Conservation (phyloP, 1,139 yeast genomes). For the Williopsis jadinii region DNA sequence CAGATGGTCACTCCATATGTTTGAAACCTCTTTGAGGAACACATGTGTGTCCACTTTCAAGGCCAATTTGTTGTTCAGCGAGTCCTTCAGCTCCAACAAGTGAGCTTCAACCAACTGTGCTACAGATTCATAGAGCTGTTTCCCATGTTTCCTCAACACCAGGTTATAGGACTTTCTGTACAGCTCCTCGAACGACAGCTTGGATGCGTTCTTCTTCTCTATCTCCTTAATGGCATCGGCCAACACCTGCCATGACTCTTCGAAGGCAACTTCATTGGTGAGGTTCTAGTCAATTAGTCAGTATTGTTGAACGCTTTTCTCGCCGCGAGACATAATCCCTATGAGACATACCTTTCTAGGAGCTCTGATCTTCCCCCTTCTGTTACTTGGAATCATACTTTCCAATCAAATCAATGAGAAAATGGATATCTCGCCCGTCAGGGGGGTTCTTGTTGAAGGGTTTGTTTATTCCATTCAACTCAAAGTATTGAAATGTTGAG, state of each 20-base stretch:
- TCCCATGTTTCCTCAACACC: slow-evolving; percentile 71
- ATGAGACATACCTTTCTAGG: slow-evolving; percentile 46
- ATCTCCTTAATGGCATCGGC: slow-evolving; percentile 75
- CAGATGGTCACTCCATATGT: slow-evolving; percentile 71
- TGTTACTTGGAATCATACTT: no score
- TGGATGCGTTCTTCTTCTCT: slow-evolving; percentile 65
- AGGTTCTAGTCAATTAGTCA: slow-evolving; percentile 15
- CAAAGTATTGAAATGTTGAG: no score
- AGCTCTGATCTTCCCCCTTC: slow-evolving; percentile 51
- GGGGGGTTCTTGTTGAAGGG: neutral
- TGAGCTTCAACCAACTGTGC: slow-evolving; percentile 43
- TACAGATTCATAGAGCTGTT: slow-evolving; percentile 59
- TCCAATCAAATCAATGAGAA: no score
- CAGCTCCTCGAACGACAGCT: slow-evolving; percentile 75
- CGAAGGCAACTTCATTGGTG: slow-evolving; percentile 45
- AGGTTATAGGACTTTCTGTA: slow-evolving; percentile 77
- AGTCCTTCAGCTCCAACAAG: slow-evolving; percentile 30
- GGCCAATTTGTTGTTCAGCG: slow-evolving; percentile 11
- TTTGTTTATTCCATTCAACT: neutral
- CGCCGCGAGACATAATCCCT: neutral
- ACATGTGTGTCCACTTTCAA: slow-evolving; percentile 1
- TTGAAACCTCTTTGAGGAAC: slow-evolving; percentile 39
- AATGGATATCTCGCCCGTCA: no score
- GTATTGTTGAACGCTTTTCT: no score
- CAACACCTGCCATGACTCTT: slow-evolving; percentile 63